A percentile compares a stretch with the other conserved stretches of the same genome.
Evolutionary conservation across 176 grass and related monocot species (phyloP).

Genomic region (Rhipidocladum racemiflorum): DNA sequence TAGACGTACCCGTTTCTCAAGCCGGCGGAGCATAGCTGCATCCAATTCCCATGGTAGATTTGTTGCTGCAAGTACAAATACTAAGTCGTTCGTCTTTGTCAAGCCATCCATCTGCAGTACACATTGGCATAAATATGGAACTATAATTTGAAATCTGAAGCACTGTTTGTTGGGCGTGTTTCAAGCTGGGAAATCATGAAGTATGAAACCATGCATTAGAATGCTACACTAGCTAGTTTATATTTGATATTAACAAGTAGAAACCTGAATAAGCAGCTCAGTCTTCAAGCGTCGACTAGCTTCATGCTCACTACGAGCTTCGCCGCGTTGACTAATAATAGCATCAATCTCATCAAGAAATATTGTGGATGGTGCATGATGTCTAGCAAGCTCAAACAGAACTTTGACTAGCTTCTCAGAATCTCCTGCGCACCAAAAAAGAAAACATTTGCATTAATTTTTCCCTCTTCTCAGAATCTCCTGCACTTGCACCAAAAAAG

Average conservation of each 20-base stretch:
- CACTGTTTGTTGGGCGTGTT: not conserved
- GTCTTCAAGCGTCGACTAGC: slow-evolving; percentile 92
- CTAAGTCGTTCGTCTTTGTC: slow-evolving; percentile 88
- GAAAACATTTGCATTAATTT: not conserved
- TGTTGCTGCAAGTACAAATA: slow-evolving; percentile 93
- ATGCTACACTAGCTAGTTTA: not conserved
- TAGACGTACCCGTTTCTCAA: slow-evolving; percentile 70
- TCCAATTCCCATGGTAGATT: slow-evolving; percentile 97
- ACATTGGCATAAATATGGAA: slow-evolving; percentile 26
- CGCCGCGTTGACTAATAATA: slow-evolving; percentile 88
- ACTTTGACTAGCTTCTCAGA: slow-evolving; percentile 98
- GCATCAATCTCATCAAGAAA: slow-evolving; percentile 99
- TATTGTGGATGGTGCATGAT: slow-evolving; percentile 97
- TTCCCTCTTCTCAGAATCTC: slow-evolving; percentile 83
- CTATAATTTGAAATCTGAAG: not conserved
- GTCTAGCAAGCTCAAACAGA: slow-evolving; percentile 91
- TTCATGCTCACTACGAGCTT: slow-evolving; percentile 98
- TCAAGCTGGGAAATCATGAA: not conserved
- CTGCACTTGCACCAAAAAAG: slow-evolving; percentile 30
- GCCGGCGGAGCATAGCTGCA: slow-evolving; percentile 84
- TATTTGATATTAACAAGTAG: slow-evolving; percentile 2
- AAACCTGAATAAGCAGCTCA: slow-evolving; percentile 88
- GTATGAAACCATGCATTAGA: not conserved
- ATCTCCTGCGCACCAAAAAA: slow-evolving; percentile 52
- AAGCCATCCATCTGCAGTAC: slow-evolving; percentile 92